Evolutionary conservation across 176 grass and related monocot species (phyloP).

Genomic region (Otatea glauca): DNA sequence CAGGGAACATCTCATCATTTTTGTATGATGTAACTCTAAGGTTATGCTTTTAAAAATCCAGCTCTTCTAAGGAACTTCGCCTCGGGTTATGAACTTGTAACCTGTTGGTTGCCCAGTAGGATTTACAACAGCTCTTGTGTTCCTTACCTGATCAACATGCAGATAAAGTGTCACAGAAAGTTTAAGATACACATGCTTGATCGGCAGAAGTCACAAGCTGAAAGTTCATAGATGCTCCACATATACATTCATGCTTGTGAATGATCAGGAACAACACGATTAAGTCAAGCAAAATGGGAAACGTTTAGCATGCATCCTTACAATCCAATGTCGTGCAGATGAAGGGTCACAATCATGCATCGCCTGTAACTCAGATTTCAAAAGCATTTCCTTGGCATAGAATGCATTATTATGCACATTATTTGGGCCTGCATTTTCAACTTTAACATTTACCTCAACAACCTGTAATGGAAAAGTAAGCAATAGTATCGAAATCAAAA

Average conservation of each 20-base stretch:
- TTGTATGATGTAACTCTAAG: slow-evolving; percentile 74
- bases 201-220: not conserved
- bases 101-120: slow-evolving; percentile 70
- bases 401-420: slow-evolving; percentile 98
- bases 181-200: no score
- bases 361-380: slow-evolving; percentile 90
- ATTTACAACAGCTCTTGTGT: slow-evolving; percentile 72
- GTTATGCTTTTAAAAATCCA: slow-evolving; percentile 72
- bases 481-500: not conserved
- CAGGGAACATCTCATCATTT: slow-evolving; percentile 66
- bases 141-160: slow-evolving; percentile 51
- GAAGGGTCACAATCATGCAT: slow-evolving; percentile 92
- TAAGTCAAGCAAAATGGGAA: not conserved
- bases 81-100: slow-evolving; percentile 62
- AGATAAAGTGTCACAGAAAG: not conserved
- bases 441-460: slow-evolving; percentile 92
- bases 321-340: slow-evolving; percentile 92
- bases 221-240: not conserved
- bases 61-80: slow-evolving; percentile 73
- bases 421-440: slow-evolving; percentile 77
- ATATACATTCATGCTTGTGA: not conserved
- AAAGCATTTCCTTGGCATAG: slow-evolving; percentile 83
- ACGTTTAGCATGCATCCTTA: slow-evolving; percentile 43
- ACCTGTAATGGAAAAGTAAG: slow-evolving; percentile 56
- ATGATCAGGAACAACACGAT: not conserved